phyloP scores from a whole-genome alignment of 106 monocot genomes.

The Allium sativum region DNA sequence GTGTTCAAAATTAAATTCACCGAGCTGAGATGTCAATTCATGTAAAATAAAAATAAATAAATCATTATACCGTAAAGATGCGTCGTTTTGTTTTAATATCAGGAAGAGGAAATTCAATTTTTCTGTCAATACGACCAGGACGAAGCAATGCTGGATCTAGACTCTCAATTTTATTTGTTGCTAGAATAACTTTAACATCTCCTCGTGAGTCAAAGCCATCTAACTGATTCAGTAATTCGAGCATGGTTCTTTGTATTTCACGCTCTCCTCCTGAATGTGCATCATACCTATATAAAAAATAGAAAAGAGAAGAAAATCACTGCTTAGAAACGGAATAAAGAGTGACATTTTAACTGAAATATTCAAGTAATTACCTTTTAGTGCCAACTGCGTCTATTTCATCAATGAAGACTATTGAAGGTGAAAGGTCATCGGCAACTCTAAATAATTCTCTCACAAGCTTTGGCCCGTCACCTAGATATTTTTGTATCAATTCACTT shows the following conservation, averaged over 20 bases:
- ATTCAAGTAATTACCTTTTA: slow-evolving; percentile 19
- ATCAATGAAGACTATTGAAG: slow-evolving; percentile 63
- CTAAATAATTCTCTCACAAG: slow-evolving; percentile 49
- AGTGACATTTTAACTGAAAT: neutral
- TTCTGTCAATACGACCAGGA: slow-evolving; percentile 77
- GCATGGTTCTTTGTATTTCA: slow-evolving; percentile 67
- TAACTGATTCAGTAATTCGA: slow-evolving; percentile 71
- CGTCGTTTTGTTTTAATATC: slow-evolving; percentile 81
- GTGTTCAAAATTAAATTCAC: neutral
- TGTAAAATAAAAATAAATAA: too few species aligned
- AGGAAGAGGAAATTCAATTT: slow-evolving; percentile 86
- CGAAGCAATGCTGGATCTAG: slow-evolving; percentile 74
- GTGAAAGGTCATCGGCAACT: slow-evolving; percentile 56
- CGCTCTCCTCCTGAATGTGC: slow-evolving; percentile 67
- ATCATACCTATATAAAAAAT: slow-evolving; percentile 51
- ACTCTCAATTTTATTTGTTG: slow-evolving; percentile 59
- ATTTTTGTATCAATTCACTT: slow-evolving; percentile 58
- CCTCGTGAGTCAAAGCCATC: slow-evolving; percentile 58
- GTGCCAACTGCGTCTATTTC: slow-evolving; percentile 63
- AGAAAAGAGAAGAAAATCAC: neutral
- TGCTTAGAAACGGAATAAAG: neutral
- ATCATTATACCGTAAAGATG: slow-evolving; percentile 54
- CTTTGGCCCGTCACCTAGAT: slow-evolving; percentile 57
- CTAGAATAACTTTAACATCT: slow-evolving; percentile 59
- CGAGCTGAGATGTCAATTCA: too few species aligned